Percentiles rank a stretch among this genome's conserved stretches.
phyloP scores from a whole-genome alignment of 805 yeast genomes.

The Kodamaea kaohsiungensis region DNA sequence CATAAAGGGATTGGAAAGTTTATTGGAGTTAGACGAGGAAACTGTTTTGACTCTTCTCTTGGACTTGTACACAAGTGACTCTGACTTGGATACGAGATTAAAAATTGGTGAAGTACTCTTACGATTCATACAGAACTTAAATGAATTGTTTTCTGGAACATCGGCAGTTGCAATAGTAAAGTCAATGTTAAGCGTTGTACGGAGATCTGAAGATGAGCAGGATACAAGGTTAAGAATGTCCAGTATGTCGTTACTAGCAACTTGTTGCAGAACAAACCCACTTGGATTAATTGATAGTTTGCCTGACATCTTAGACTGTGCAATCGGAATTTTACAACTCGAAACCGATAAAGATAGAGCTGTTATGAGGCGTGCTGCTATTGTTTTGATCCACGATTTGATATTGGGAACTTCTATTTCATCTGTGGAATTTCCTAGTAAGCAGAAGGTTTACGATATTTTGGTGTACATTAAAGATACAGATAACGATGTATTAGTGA shows the following conservation, averaged over 20 bases:
- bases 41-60: conserved; percentile 39
- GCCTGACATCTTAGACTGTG: conserved; percentile 67
- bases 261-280: conserved; percentile 60
- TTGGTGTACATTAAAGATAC: conserved; percentile 47
- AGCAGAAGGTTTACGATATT: conserved; percentile 39
- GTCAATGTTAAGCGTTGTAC: conserved; percentile 42
- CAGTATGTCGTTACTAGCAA: conserved; percentile 81
- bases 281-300: conserved; percentile 50
- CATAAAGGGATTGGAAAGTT: conserved; percentile 70
- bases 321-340: conserved; percentile 69
- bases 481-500: conserved; percentile 57
- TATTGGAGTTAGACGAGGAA: conserved; percentile 48
- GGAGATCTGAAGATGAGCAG: conserved; percentile 24
- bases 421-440: conserved; percentile 50
- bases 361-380: conserved; percentile 72
- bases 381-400: conserved; percentile 66
- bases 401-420: conserved; percentile 49
- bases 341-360: conserved; percentile 49
- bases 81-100: conserved; percentile 64
- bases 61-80: conserved; percentile 34
- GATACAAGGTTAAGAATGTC: conserved; percentile 80
- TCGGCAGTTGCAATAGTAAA: conserved; percentile 44
- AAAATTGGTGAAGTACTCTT: conserved; percentile 80
- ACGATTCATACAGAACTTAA: conserved; percentile 53
- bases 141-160: conserved; percentile 49